Percentiles rank a stretch among this genome's conserved stretches.
Evolutionary conservation across 2,329 filamentous ascomycete species (phyloP).

Genomic region (Exophiala xenobiotica): DNA sequence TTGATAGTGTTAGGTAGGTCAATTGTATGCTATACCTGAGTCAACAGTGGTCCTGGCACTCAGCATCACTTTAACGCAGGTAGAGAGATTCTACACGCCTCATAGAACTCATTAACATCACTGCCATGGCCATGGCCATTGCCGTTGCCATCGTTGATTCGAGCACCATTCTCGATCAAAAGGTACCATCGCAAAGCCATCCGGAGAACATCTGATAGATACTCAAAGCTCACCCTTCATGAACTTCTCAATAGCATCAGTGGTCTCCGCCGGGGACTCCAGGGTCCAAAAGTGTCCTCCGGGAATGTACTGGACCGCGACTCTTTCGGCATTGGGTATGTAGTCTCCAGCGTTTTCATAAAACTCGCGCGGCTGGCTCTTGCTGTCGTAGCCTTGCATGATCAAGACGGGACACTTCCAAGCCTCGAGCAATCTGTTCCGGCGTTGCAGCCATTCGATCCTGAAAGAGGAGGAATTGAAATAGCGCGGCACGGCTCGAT

Average conservation of each 20-base stretch:
- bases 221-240: not conserved
- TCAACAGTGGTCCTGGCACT: too few species aligned
- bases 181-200: too few species aligned
- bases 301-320: constrained; percentile 1
- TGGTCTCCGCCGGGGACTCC: constrained; percentile 7
- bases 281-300: constrained; percentile 19
- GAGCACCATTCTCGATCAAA: too few species aligned
- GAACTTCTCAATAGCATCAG: not conserved
- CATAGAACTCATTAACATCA: too few species aligned
- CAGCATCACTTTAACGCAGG: too few species aligned
- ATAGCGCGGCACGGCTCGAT: constrained; percentile 12
- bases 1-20: too few species aligned
- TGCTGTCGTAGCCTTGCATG: constrained; percentile 7
- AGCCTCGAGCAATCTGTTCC: constrained; percentile 4
- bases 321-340: not conserved
- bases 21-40: too few species aligned
- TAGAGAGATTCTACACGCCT: too few species aligned
- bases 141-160: too few species aligned
- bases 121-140: too few species aligned
- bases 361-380: constrained; percentile 3
- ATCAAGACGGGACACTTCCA: constrained; percentile 14
- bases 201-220: too few species aligned
- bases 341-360: constrained; percentile 1
- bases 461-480: constrained; percentile 18
- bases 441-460: constrained; percentile 14